phyloP scores from a whole-genome alignment of 164 flowering plant genomes.

The Cinnamomum micranthum region DNA sequence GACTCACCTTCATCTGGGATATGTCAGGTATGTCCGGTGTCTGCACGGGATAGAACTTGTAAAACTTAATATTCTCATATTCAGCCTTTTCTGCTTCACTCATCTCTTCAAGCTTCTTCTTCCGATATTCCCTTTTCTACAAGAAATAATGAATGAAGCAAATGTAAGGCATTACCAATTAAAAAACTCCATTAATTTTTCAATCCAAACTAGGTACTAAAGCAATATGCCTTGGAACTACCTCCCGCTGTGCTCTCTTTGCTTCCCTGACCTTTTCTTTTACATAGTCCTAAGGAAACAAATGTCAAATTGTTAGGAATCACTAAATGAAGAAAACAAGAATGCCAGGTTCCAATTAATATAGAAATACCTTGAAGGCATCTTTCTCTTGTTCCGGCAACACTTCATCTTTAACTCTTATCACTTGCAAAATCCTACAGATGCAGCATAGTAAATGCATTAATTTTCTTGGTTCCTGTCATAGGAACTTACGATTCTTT shows the following conservation, averaged over 20 bases:
- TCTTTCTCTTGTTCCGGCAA: constrained; percentile 74
- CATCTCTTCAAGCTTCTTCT: constrained; percentile 71
- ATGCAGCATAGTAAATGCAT: background rate
- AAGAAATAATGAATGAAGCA: constrained; percentile 1
- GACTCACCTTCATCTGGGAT: constrained; percentile 65
- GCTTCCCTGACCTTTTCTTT: constrained; percentile 82
- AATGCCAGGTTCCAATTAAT: background rate
- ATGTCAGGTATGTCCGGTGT: constrained; percentile 81
- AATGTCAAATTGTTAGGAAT: background rate
- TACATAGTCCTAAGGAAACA: constrained; percentile 54
- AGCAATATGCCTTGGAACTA: constrained; percentile 12
- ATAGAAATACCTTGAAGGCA: constrained; percentile 56
- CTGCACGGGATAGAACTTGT: constrained; percentile 88
- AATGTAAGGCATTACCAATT: background rate
- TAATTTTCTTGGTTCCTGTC: no score
- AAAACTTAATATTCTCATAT: constrained; percentile 63
- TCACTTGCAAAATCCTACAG: constrained; percentile 73
- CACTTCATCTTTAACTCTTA: constrained; percentile 54
- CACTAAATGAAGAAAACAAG: background rate
- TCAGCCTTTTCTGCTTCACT: constrained; percentile 63
- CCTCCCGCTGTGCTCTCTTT: constrained; percentile 78
- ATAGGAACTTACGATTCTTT: no score
- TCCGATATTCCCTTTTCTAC: constrained; percentile 83
- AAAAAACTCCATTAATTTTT: background rate
- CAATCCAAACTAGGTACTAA: background rate